phyloP scores from a whole-genome alignment of 129 eudicot genomes.

The Tagetes erecta region DNA sequence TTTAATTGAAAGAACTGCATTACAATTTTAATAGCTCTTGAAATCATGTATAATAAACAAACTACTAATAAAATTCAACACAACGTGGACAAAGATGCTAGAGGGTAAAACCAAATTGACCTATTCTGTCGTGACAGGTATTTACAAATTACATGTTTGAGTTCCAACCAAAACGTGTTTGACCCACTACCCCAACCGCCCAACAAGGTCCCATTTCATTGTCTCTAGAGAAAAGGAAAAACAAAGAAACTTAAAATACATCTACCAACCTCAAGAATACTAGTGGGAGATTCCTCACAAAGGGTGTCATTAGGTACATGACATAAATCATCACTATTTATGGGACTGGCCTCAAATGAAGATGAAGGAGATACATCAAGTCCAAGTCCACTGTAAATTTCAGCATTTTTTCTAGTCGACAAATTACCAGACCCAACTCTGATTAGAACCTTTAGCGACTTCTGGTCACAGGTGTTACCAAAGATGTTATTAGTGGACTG shows the following conservation, averaged over 20 bases:
- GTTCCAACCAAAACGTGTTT: background rate
- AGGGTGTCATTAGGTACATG: conserved; percentile 38
- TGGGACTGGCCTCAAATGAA: conserved; percentile 70
- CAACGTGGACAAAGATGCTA: background rate
- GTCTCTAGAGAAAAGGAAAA: conserved; percentile 16
- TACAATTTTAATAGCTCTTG: background rate
- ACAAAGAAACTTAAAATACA: background rate
- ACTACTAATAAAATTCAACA: background rate
- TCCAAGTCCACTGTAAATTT: conserved; percentile 96
- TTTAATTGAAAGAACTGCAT: background rate
- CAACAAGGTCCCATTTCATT: conserved; percentile 21
- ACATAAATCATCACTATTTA: conserved; percentile 57
- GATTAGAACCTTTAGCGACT: conserved; percentile 70
- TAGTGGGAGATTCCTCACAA: conserved; percentile 65
- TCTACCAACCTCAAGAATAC: conserved; percentile 75
- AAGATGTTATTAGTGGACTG: conserved; percentile 39
- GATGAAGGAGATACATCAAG: conserved; percentile 95
- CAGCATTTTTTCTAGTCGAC: conserved; percentile 77
- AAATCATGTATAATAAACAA: background rate
- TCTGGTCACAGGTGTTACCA: conserved; percentile 59
- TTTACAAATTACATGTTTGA: background rate
- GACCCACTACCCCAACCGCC: background rate
- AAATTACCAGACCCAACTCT: conserved; percentile 80
- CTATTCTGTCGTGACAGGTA: background rate
- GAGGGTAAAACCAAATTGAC: conserved; percentile 7